phyloP scores from a whole-genome alignment of 257 asterid genomes.

The Solanum sparsipilum region DNA sequence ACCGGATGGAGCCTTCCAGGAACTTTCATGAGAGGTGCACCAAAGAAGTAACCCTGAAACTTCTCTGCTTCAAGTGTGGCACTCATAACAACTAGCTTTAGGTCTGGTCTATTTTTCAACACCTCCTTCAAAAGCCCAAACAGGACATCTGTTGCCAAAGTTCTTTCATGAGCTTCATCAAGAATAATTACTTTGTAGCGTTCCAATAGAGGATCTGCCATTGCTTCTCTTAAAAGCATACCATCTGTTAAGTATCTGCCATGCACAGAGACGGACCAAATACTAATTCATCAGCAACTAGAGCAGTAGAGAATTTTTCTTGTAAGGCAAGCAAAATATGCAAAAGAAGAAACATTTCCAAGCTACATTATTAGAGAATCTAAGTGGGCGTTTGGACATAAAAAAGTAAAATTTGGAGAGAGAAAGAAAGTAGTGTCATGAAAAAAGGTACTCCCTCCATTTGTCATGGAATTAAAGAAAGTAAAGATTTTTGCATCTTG shows the following conservation, averaged over 20 bases:
- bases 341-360: not conserved
- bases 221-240: slow-evolving; percentile 98
- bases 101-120: slow-evolving; percentile 67
- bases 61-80: slow-evolving; percentile 98
- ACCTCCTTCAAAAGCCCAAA: slow-evolving; percentile 97
- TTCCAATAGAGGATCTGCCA: slow-evolving; percentile 92
- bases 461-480: not conserved
- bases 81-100: slow-evolving; percentile 95
- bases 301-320: not conserved
- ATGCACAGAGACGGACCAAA: not conserved
- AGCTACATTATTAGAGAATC: not conserved
- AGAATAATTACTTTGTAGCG: slow-evolving; percentile 92
- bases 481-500: not conserved
- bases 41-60: slow-evolving; percentile 76
- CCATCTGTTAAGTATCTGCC: slow-evolving; percentile 93
- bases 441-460: not conserved
- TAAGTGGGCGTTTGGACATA: not conserved
- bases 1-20: slow-evolving; percentile 98
- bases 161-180: slow-evolving; percentile 99
- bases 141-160: slow-evolving; percentile 88
- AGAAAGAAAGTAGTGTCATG: not conserved
- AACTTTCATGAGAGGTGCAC: slow-evolving; percentile 95
- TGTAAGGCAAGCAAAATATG: not conserved
- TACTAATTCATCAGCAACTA: not conserved
- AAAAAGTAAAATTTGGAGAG: not conserved